Conservation (phyloP, 2,329 filamentous ascomycete genomes). For the Fusarium devonianum region DNA sequence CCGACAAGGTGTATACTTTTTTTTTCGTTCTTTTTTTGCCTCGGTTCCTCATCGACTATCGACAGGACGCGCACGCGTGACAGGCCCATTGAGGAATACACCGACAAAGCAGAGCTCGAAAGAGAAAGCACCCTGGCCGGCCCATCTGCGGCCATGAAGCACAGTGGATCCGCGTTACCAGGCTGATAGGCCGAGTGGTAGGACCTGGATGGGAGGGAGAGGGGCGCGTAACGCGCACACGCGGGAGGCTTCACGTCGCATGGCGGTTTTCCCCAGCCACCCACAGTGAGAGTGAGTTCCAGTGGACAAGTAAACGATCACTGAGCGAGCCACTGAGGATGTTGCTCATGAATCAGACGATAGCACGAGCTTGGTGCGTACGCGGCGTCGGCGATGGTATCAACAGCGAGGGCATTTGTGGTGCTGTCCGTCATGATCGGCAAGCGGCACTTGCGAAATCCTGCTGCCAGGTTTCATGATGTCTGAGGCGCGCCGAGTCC, state of each 20-base stretch:
- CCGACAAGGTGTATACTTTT: slow-evolving; percentile 26
- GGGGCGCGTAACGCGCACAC: slow-evolving; percentile 31
- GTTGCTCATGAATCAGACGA: slow-evolving; percentile 32
- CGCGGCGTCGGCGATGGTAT: slow-evolving; percentile 25
- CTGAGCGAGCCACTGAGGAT: slow-evolving; percentile 33
- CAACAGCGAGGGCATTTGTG: slow-evolving; percentile 17
- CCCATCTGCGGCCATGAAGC: slow-evolving; percentile 47
- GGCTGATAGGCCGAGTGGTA: slow-evolving; percentile 39
- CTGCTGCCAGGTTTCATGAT: slow-evolving; percentile 17
- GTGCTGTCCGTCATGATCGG: slow-evolving; percentile 25
- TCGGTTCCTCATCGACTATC: slow-evolving; percentile 8
- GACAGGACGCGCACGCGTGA: slow-evolving; percentile 43
- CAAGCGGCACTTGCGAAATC: slow-evolving; percentile 13
- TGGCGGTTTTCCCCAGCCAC: slow-evolving; percentile 36
- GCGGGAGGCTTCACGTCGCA: slow-evolving; percentile 31
- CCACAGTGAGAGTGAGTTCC: slow-evolving; percentile 27
- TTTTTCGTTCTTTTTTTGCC: slow-evolving; percentile 9
- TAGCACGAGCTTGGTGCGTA: slow-evolving; percentile 18
- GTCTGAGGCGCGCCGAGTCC: background rate
- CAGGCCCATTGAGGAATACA: slow-evolving; percentile 44
- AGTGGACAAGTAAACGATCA: slow-evolving; percentile 20
- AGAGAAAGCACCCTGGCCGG: slow-evolving; percentile 42
- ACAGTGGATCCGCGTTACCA: slow-evolving; percentile 45
- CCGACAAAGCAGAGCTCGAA: slow-evolving; percentile 46
- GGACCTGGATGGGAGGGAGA: slow-evolving; percentile 18